phyloP scores from a whole-genome alignment of 1,284 basidiomycete species.

The Cutaneotrichosporon cutaneum region DNA sequence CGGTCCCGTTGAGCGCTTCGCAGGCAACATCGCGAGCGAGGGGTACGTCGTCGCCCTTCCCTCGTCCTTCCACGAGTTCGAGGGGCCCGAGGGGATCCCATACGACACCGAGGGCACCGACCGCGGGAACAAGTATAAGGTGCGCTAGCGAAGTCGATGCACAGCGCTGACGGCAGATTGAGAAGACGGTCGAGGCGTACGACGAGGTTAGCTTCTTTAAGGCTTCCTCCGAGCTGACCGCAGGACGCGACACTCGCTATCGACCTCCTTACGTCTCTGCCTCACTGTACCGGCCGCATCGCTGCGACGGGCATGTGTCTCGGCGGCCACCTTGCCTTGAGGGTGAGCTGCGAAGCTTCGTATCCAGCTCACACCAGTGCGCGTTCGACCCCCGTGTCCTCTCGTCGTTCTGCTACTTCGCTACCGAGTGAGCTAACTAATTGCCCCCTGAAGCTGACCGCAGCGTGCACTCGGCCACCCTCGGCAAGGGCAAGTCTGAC shows the following conservation, averaged over 20 bases:
- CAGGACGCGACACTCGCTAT: constrained; percentile 74
- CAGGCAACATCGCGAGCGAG: constrained; percentile 85
- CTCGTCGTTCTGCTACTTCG: constrained; percentile 86
- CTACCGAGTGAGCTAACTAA: constrained; percentile 69
- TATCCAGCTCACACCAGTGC: constrained; percentile 58
- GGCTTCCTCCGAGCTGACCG: constrained; percentile 6
- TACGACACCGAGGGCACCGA: constrained; percentile 89
- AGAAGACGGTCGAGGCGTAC: constrained; percentile 77
- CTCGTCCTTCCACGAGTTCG: constrained; percentile 76
- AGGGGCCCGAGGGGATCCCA: constrained; percentile 77
- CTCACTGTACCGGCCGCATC: constrained; percentile 84
- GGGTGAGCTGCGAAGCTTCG: constrained; percentile 49
- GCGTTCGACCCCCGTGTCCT: constrained; percentile 82
- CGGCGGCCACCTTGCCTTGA: constrained; percentile 50
- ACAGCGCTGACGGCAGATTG: constrained; percentile 58
- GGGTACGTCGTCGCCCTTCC: constrained; percentile 55
- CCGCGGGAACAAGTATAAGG: constrained; percentile 85
- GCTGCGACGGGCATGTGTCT: constrained; percentile 59
- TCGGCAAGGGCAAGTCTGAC: constrained; percentile 77
- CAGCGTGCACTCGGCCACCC: constrained; percentile 72
- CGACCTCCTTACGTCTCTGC: constrained; percentile 68
- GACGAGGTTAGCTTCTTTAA: constrained; percentile 63
- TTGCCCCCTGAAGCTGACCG: constrained; percentile 13
- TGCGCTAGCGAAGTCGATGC: constrained; percentile 26
- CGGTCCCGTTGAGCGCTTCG: constrained; percentile 60